Percentiles rank a stretch among this genome's conserved stretches.
Evolutionary conservation across 495 filamentous ascomycete genomes (phyloP).

Genomic region (Penicillium daleae): DNA sequence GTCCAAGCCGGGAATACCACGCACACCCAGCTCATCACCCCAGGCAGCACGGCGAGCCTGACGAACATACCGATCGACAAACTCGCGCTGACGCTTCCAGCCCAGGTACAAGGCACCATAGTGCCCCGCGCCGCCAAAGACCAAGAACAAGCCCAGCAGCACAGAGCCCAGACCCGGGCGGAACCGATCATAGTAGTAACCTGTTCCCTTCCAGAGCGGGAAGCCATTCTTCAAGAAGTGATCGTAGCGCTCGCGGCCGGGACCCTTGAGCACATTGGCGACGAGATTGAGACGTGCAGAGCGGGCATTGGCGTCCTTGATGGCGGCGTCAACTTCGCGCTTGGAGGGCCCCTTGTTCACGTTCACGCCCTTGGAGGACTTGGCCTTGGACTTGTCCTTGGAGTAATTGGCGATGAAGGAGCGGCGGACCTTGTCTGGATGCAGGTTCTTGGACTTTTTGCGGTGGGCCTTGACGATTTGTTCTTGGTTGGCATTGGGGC

Average conservation of each 20-base stretch:
- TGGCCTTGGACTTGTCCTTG: constrained; percentile 61
- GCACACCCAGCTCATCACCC: constrained; percentile 75
- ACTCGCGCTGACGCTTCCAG: constrained; percentile 87
- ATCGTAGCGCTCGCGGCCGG: constrained; percentile 84
- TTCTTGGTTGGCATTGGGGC: constrained; percentile 73
- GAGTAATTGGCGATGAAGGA: constrained; percentile 73
- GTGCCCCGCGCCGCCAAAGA: constrained; percentile 82
- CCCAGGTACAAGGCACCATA: constrained; percentile 81
- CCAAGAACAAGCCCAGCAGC: constrained; percentile 78
- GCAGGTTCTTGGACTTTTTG: constrained; percentile 77
- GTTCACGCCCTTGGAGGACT: constrained; percentile 60
- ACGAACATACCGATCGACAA: constrained; percentile 86
- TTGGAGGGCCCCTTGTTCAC: constrained; percentile 72
- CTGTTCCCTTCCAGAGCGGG: constrained; percentile 93
- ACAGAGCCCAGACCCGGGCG: constrained; percentile 87
- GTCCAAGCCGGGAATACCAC: constrained; percentile 68
- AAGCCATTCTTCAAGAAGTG: constrained; percentile 94
- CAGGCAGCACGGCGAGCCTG: constrained; percentile 87
- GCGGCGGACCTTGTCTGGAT: constrained; percentile 95
- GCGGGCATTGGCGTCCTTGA: constrained; percentile 77
- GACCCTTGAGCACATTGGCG: constrained; percentile 80
- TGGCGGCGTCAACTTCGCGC: constrained; percentile 69
- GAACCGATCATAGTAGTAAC: constrained; percentile 95
- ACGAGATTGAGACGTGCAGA: constrained; percentile 83
- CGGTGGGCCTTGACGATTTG: constrained; percentile 93